A percentile compares a stretch with the other conserved stretches of the same genome.
These are phyloP conservation scores for Vitis hybrid DNA, from an alignment of 177 flowering plant genomes.

Conservation along the genomic window DNA sequence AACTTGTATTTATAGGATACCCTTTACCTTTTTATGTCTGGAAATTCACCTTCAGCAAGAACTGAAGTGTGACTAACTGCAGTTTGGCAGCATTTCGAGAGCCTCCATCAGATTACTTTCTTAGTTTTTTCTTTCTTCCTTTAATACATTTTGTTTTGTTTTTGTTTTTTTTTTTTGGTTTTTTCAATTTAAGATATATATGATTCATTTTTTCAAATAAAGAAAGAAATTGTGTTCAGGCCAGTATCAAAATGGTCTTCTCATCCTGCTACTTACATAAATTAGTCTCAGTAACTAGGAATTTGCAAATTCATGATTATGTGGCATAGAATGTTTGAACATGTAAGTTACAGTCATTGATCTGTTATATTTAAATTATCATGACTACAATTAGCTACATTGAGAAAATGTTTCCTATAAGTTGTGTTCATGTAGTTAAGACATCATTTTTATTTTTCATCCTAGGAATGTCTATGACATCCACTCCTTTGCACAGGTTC, in stretches of 20 bases:
- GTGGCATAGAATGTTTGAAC: no score
- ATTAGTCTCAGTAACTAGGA: neutral
- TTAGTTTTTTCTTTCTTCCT: neutral
- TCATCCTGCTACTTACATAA: neutral
- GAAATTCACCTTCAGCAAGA: neutral
- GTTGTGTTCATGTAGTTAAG: no score
- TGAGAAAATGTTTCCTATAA: no score
- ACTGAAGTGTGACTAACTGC: neutral
- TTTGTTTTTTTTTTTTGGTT: neutral
- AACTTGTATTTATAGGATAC: conserved; percentile 3
- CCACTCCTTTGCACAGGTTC: no score
- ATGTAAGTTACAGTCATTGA: no score
- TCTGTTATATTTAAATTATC: no score
- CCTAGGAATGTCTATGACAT: no score
- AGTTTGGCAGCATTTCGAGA: neutral
- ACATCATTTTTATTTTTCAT: no score
- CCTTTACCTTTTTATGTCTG: neutral
- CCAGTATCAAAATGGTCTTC: neutral
- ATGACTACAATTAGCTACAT: no score
- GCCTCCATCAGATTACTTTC: neutral
- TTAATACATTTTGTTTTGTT: neutral
- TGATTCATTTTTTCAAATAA: conserved; percentile 9
- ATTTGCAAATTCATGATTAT: no score
- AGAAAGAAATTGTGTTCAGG: neutral
- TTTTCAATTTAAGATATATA: neutral